Evolutionary conservation across 2,329 filamentous ascomycete species (phyloP), one percentile per base, ranked within the genome.

Genomic region (Plectosphaerella plurivora): DNA sequence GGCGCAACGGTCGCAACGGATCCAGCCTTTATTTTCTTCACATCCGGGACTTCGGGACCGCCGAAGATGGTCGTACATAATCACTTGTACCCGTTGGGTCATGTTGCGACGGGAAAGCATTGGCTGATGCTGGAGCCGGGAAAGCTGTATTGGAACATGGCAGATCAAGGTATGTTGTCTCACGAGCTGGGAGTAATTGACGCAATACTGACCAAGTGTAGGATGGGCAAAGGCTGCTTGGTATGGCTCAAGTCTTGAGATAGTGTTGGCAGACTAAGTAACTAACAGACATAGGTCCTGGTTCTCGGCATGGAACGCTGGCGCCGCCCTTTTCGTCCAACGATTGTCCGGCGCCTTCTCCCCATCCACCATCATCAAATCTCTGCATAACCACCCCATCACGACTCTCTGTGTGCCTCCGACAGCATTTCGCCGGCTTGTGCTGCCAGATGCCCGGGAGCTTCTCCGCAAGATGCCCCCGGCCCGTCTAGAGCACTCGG

Each of bases 61-160:
- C 47, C 47, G 4, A 48, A 48, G 16, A 48, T 48, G 47, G 47
- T 48, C 14, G 35, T 48, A 2, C 47, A 48, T 39, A 48, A 48
- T 15, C 47, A 48, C 8, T 36, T 48, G 14, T 48, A 48, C 18
- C 35, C 47, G 2, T 12, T 37, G 12, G 28, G 47, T 7, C 47
- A 48, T 15, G 33, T 39, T 15, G n/a, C 47, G 11, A 39, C 47
- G 6, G 47, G 47, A 5, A 16, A 39, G 8, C 14, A 14, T n/a
- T 48, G 47, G 47, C 47, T 48, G 14, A 5, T 39, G 35, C 33
- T 48, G 11, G 14, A 20, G 4, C 47, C 47, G 7, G 47, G 47
- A 15, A 48, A 48, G 47, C 47, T 48, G 7, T 48, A 37, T 33
- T 48, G 47, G 47, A 37, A 33, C 16, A 24, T 48, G 33, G 47